These are phyloP conservation scores for Verticillium albo-atrum DNA, from an alignment of 2,329 filamentous ascomycete species.

Conservation along the genomic window DNA sequence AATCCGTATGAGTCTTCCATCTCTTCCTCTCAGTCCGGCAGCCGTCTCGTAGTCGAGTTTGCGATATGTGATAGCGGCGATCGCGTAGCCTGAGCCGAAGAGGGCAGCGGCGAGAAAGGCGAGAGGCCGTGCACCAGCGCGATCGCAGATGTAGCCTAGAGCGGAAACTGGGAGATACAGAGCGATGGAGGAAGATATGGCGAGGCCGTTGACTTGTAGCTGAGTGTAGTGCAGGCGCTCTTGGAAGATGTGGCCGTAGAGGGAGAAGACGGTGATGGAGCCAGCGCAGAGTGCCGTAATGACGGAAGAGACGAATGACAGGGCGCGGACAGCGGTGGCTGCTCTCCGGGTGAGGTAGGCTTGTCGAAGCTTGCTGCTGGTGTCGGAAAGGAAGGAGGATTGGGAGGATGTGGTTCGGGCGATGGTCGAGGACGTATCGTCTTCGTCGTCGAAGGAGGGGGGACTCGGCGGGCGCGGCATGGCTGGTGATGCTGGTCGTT, in stretches of 20 bases:
- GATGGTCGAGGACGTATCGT: conserved; percentile 12
- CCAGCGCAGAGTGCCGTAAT: conserved; percentile 71
- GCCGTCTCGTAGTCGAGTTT: conserved; percentile 40
- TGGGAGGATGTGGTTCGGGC: conserved; percentile 13
- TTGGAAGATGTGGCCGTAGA: conserved; percentile 90
- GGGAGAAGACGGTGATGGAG: conserved; percentile 87
- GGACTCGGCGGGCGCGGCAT: neutral
- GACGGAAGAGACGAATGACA: conserved; percentile 52
- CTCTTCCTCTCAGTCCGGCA: conserved; percentile 10
- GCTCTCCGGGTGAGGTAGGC: conserved; percentile 3
- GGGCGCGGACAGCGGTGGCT: conserved; percentile 28
- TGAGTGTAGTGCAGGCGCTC: conserved; percentile 83
- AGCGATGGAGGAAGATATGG: conserved; percentile 79
- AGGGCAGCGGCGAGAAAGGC: conserved; percentile 67
- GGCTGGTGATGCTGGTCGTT: neutral
- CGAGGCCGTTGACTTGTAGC: conserved; percentile 85
- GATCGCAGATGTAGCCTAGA: conserved; percentile 89
- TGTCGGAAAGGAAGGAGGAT: conserved; percentile 13
- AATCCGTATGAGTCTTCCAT: conserved; percentile 23
- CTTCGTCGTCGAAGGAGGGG: conserved; percentile 2
- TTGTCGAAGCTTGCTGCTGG: conserved; percentile 6
- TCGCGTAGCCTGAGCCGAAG: conserved; percentile 76
- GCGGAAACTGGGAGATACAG: conserved; percentile 90
- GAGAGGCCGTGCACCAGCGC: conserved; percentile 73
- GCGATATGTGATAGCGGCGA: conserved; percentile 74